Conservation (phyloP, 2,329 filamentous ascomycete species). For the Paraphoma sp. region DNA sequence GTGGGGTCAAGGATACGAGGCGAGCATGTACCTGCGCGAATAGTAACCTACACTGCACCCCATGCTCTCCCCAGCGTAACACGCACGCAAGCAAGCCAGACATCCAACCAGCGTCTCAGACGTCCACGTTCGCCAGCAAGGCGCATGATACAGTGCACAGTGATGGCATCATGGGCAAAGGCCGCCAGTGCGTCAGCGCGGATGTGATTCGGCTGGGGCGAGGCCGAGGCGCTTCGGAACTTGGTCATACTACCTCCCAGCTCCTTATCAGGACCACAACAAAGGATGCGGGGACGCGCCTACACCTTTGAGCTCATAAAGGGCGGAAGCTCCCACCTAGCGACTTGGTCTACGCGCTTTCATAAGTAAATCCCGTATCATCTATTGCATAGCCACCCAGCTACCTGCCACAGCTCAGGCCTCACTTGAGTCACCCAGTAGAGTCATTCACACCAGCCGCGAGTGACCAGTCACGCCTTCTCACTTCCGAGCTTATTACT, state of each 20-base stretch:
- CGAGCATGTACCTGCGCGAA: constrained; percentile 4
- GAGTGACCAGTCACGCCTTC: constrained; percentile 40
- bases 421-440: constrained; percentile 41
- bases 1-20: constrained; percentile 25
- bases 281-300: constrained; percentile 29
- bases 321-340: constrained; percentile 20
- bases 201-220: constrained; percentile 28
- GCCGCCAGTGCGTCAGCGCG: constrained; percentile 28
- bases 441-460: constrained; percentile 45
- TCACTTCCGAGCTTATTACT: constrained; percentile 33
- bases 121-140: constrained; percentile 42
- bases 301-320: constrained; percentile 38
- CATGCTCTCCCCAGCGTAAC: constrained; percentile 3
- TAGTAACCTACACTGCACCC: constrained; percentile 10
- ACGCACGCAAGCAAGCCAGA: constrained; percentile 13
- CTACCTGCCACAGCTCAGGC: constrained; percentile 22
- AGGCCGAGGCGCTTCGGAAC: constrained; percentile 41
- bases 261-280: constrained; percentile 36
- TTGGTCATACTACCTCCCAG: constrained; percentile 30
- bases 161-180: constrained; percentile 38
- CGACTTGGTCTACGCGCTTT: constrained; percentile 25
- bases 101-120: constrained; percentile 35
- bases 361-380: constrained; percentile 21
- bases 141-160: constrained; percentile 42
- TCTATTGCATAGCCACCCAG: constrained; percentile 39